Percentiles rank a stretch among this genome's conserved stretches.
phyloP scores from a whole-genome alignment of 2,329 filamentous ascomycete genomes.

The Phoma sp. region DNA sequence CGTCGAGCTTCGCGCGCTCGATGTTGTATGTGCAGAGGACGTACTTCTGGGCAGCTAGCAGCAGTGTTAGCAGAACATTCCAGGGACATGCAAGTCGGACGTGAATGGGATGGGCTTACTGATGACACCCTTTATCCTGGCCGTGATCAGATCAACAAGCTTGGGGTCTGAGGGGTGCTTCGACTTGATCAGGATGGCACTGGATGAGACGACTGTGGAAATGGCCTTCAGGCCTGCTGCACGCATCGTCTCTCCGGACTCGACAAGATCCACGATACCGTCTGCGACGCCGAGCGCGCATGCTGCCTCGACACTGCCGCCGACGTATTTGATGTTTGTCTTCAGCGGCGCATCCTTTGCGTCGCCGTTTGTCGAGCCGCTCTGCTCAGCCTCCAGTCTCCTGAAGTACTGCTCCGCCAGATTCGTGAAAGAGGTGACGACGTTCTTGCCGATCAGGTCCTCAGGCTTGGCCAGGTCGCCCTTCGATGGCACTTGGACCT shows the following conservation, averaged over 20 bases:
- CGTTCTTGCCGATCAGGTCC: conserved; percentile 87
- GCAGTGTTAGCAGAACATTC: conserved; percentile 17
- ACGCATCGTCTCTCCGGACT: conserved; percentile 98
- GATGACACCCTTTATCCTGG: conserved; percentile 90
- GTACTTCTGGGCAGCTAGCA: conserved; percentile 79
- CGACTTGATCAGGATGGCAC: conserved; percentile 90
- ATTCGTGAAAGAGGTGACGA: conserved; percentile 93
- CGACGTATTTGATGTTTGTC: conserved; percentile 92
- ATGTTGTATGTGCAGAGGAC: conserved; percentile 98
- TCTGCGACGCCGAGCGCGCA: conserved; percentile 95
- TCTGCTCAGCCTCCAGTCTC: conserved; percentile 67
- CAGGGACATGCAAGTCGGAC: neutral
- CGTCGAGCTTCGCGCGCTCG: conserved; percentile 69
- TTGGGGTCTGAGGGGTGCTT: conserved; percentile 79
- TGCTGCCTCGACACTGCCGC: conserved; percentile 95
- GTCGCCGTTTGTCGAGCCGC: conserved; percentile 45
- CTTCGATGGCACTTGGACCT: conserved; percentile 95
- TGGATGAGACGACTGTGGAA: conserved; percentile 87
- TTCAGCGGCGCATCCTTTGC: conserved; percentile 64
- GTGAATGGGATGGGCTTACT: conserved; percentile 55
- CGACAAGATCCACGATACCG: conserved; percentile 96
- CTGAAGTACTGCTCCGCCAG: conserved; percentile 85
- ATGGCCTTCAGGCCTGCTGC: conserved; percentile 93
- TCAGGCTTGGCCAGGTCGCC: conserved; percentile 72
- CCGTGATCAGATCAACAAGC: conserved; percentile 82